These are phyloP conservation scores for Hylodesmum podocarpum DNA, from an alignment of 306 rosid genomes.

Conservation along the genomic window DNA sequence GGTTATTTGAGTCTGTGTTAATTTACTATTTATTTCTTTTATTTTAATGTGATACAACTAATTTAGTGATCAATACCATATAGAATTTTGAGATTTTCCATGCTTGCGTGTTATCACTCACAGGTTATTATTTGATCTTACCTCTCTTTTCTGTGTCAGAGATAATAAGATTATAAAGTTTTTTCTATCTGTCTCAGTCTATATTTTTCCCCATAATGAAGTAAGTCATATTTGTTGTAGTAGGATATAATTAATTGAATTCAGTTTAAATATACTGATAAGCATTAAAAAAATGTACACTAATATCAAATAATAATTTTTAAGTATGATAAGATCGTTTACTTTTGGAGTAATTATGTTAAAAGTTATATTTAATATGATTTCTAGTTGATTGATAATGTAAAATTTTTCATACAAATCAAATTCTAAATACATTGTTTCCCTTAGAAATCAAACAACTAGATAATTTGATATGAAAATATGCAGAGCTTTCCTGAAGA, in stretches of 20 bases:
- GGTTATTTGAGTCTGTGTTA: background rate
- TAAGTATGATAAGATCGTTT: background rate
- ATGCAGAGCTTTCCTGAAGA: conserved; percentile 17
- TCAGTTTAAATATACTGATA: background rate
- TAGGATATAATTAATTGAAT: background rate
- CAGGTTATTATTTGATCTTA: background rate
- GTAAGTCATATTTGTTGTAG: background rate
- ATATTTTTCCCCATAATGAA: background rate
- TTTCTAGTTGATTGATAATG: too few species aligned
- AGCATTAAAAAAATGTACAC: too few species aligned
- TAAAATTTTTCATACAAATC: background rate
- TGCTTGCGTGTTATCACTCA: background rate
- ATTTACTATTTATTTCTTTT: background rate
- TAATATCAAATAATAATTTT: too few species aligned
- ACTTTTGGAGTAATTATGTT: background rate
- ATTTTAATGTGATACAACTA: background rate
- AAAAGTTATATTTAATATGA: background rate
- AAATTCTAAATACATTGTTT: background rate
- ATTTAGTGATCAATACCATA: background rate
- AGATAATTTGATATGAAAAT: background rate
- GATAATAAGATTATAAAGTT: background rate
- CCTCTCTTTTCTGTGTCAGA: background rate
- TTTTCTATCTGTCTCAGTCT: background rate
- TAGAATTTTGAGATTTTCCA: background rate
- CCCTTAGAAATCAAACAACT: background rate